These are phyloP conservation scores for Leccinellum rugosiceps DNA, from an alignment of 768 basidiomycete species.

Conservation along the genomic window DNA sequence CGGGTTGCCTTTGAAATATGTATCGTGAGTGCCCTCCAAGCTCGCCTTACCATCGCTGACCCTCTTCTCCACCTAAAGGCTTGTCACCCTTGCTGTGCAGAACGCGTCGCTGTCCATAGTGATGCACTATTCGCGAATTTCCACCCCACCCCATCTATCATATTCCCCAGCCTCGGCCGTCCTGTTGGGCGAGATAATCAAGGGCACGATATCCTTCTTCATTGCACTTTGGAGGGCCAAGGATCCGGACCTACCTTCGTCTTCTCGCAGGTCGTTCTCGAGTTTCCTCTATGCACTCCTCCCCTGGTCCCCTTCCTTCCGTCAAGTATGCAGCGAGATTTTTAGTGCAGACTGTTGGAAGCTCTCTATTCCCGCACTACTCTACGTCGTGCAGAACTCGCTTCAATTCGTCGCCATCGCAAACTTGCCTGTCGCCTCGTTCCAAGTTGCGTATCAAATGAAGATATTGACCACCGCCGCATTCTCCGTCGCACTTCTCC, in stretches of 20 bases:
- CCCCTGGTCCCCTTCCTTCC: conserved; percentile 49
- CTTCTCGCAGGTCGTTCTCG: conserved; percentile 40
- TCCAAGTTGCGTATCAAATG: conserved; percentile 98
- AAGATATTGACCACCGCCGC: conserved; percentile 96
- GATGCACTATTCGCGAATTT: conserved; percentile 98
- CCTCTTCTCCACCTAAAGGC: conserved; percentile 35
- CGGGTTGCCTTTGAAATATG: conserved; percentile 75
- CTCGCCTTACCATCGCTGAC: neutral
- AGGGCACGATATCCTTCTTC: conserved; percentile 86
- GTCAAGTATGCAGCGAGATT: conserved; percentile 64
- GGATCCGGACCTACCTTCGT: conserved; percentile 40
- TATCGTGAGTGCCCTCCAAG: conserved; percentile 54
- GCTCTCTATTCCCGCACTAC: conserved; percentile 91
- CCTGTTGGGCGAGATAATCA: conserved; percentile 90
- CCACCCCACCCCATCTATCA: conserved; percentile 67
- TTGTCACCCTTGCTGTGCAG: conserved; percentile 88
- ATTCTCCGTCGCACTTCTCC: conserved; percentile 82
- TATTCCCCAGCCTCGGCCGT: conserved; percentile 97
- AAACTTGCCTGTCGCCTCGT: conserved; percentile 95
- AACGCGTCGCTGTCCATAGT: conserved; percentile 95
- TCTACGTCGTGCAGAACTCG: conserved; percentile 95
- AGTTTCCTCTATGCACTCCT: conserved; percentile 36
- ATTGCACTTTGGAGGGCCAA: conserved; percentile 68
- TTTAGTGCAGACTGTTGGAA: conserved; percentile 96
- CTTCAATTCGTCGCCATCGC: conserved; percentile 95